phyloP scores from a whole-genome alignment of 2,329 filamentous ascomycete genomes.

The Didymella segeticola region DNA sequence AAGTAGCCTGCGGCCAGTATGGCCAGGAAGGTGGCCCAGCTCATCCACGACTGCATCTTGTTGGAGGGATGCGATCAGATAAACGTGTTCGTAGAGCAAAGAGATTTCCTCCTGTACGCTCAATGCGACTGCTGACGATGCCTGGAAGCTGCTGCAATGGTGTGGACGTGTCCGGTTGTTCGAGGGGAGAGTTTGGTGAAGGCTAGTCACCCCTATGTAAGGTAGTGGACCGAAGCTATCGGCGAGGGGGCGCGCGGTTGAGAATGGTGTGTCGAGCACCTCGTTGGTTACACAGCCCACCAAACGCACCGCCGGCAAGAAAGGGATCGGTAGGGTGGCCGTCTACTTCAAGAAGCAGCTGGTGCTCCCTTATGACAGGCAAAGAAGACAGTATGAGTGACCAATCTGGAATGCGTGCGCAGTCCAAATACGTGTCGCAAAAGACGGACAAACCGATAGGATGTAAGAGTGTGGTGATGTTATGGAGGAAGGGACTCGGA shows the following conservation, averaged over 20 bases:
- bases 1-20: conserved; percentile 36
- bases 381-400: background rate
- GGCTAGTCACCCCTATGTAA: conserved; percentile 20
- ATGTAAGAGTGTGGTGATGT: conserved; percentile 21
- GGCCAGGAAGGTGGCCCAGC: conserved; percentile 43
- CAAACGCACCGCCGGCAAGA: conserved; percentile 19
- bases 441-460: conserved; percentile 2
- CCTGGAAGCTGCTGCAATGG: conserved; percentile 1
- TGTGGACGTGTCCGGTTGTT: conserved; percentile 1
- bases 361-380: background rate
- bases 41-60: conserved; percentile 44
- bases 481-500: conserved; percentile 29
- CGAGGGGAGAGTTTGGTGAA: conserved; percentile 15
- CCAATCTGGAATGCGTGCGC: background rate
- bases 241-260: conserved; percentile 17
- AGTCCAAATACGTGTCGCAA: background rate
- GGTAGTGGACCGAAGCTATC: conserved; percentile 18
- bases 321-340: conserved; percentile 34
- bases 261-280: conserved; percentile 9
- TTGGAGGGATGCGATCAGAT: background rate
- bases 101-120: conserved; percentile 1
- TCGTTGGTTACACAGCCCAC: conserved; percentile 20
- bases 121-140: background rate
- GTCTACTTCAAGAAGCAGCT: conserved; percentile 27
- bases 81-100: background rate